Evolutionary conservation across 768 basidiomycete genomes (phyloP), one percentile per base, ranked within the genome.

Genomic region (Leccinellum rugosiceps): DNA sequence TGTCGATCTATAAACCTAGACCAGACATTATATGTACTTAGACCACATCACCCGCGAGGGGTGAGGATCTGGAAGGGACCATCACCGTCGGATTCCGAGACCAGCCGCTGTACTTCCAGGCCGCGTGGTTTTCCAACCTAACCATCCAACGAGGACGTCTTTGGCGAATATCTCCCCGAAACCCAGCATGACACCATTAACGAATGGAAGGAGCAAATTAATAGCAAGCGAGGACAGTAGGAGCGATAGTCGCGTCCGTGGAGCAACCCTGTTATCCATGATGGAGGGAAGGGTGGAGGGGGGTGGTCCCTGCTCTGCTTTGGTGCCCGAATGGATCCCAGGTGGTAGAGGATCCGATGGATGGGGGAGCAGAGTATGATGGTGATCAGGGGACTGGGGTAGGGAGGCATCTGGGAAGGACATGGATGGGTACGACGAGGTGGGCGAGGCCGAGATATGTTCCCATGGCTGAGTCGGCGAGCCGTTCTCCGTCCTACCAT

Each of bases 161-260:
- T 88, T 89, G 34, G 89, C 93, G 68, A 94, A 93, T 50, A 96
- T 89, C 73, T 96, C 94, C 41, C 93, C 93, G 68, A 95, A 94
- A n/a, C 93, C 93, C 51, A 94, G 83, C 93, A 96, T 96, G 57
- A 96, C 90, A 19, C 93, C 94, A 62, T 95, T 96, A 9, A 96
- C 81, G 71, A 96, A 96, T 0, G 93, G 93, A 38, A 96, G 78
- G 1, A 90, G 68, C 59, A 96, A 69, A 69, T 96, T 95, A 69
- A 96, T 90, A 26, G 88, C 88, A 60, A 94, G 70, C 23, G 88
- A 84, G 15, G 90, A 86, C 53, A 87, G 72, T 52, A 91, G 69
- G 9, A 92, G 89, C 41, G 80, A 83, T 47, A 83, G 65, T 52
- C 91, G 85, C 31, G 89, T 87, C 60, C 82, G 82, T 50, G 77